Evolutionary conservation across 192 early-diverging fungal genomes (phyloP).

Genomic region (Coemansia sp.): DNA sequence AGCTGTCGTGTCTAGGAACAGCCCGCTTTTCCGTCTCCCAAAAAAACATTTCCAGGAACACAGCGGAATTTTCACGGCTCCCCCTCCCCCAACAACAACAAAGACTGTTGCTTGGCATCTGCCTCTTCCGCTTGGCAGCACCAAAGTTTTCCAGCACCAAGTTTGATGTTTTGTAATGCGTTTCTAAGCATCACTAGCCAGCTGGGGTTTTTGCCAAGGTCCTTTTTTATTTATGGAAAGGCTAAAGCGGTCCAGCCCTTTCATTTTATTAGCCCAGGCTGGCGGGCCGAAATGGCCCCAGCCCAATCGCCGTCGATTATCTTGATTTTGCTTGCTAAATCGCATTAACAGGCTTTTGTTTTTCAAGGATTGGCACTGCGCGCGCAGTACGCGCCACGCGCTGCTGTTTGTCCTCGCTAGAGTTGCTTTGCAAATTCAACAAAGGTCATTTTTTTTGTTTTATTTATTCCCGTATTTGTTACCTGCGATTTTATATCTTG

Average conservation of each 20-base stretch:
- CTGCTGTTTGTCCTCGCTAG: background rate
- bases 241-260: slow-evolving; percentile 2
- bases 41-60: slow-evolving; percentile 1
- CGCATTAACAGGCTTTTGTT: background rate
- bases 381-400: slow-evolving; percentile 10
- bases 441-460: background rate
- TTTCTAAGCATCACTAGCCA: background rate
- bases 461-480: background rate
- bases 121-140: background rate
- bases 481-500: background rate
- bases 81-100: background rate
- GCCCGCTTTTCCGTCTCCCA: background rate
- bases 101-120: background rate
- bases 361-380: background rate
- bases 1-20: background rate
- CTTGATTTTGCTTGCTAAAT: background rate
- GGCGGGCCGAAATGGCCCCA: background rate
- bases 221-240: background rate
- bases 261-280: background rate
- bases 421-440: background rate
- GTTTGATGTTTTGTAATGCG: background rate
- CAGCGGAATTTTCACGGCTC: background rate
- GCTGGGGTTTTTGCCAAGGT: background rate
- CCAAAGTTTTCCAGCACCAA: background rate
- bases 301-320: background rate